Conservation (phyloP, 1,284 basidiomycete species). For the Trichosporon sp. region DNA sequence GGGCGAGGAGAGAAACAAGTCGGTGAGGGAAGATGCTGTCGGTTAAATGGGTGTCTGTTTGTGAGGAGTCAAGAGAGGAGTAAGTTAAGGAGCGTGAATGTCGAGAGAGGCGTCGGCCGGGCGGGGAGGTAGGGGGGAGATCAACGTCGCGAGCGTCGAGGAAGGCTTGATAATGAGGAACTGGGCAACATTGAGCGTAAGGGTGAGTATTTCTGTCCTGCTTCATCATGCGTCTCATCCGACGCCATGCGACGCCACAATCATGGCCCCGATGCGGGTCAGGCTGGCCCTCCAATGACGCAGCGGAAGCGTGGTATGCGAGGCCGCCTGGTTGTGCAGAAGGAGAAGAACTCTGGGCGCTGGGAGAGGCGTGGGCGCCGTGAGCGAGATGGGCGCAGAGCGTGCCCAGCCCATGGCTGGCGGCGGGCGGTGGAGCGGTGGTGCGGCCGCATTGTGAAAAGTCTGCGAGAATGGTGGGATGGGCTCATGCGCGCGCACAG, state of each 20-base stretch:
- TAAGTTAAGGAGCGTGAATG: not conserved
- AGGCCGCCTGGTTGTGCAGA: not conserved
- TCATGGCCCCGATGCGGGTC: not conserved
- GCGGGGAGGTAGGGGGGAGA: not conserved
- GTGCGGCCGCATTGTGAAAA: not conserved
- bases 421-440: not conserved
- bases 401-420: not conserved
- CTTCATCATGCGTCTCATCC: not conserved
- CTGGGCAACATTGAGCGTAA: not conserved
- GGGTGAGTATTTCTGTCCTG: constrained; percentile 4
- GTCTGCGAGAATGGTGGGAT: not conserved
- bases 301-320: not conserved
- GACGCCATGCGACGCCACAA: not conserved
- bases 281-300: not conserved
- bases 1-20: not conserved
- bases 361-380: not conserved
- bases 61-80: not conserved
- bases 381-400: not conserved
- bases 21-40: not conserved
- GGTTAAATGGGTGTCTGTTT: not conserved
- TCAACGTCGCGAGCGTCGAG: not conserved
- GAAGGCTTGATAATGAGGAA: not conserved
- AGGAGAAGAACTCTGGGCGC: not conserved
- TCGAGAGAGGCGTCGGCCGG: not conserved
- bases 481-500: not conserved